Conservation (phyloP, 1,284 basidiomycete genomes). For the Boletus smithii region DNA sequence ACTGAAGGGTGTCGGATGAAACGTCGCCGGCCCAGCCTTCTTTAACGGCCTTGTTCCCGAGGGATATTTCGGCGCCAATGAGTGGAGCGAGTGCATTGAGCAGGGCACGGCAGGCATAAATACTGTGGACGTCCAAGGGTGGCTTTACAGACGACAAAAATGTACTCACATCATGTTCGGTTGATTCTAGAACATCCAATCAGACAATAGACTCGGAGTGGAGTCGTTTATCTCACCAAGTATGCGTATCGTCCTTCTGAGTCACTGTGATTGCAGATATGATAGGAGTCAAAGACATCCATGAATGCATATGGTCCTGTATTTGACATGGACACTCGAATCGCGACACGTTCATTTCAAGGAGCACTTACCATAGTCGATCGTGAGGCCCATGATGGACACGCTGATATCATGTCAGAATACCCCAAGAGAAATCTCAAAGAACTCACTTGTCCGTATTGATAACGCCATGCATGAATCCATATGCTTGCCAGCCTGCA, state of each 20-base stretch:
- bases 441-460: slow-evolving; percentile 86
- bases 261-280: slow-evolving; percentile 95
- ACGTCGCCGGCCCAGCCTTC: slow-evolving; percentile 63
- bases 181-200: slow-evolving; percentile 39
- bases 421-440: neutral
- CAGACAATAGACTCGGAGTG: slow-evolving; percentile 1
- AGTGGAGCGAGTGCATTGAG: slow-evolving; percentile 74
- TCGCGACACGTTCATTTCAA: neutral
- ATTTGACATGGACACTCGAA: neutral
- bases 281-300: slow-evolving; percentile 81
- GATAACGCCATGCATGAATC: slow-evolving; percentile 93
- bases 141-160: neutral
- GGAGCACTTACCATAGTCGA: slow-evolving; percentile 72
- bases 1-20: slow-evolving; percentile 51
- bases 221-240: slow-evolving; percentile 45
- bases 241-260: slow-evolving; percentile 85
- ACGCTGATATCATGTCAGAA: slow-evolving; percentile 47
- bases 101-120: slow-evolving; percentile 77
- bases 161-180: slow-evolving; percentile 53
- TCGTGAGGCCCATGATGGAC: slow-evolving; percentile 84
- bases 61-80: slow-evolving; percentile 72
- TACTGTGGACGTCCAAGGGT: slow-evolving; percentile 36
- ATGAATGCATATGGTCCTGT: slow-evolving; percentile 91
- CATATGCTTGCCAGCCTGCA: slow-evolving; percentile 91
- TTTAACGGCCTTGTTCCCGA: slow-evolving; percentile 50